These are phyloP conservation scores for Kuraishia borneana DNA, from an alignment of 805 yeast genomes.

Conservation along the genomic window DNA sequence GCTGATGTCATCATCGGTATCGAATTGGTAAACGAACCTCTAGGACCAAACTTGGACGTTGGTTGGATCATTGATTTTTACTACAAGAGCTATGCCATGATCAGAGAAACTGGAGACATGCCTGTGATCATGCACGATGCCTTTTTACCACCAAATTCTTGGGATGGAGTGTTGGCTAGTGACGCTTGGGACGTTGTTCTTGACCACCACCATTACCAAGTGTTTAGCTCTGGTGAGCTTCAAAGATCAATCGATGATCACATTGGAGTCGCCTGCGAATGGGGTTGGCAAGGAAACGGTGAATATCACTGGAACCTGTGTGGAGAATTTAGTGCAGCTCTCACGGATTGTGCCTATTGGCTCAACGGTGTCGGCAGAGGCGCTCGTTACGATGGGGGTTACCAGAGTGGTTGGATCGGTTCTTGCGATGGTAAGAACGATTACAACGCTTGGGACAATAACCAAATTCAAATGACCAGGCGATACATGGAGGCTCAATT, in stretches of 20 bases:
- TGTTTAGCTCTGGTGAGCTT: slow-evolving; percentile 59
- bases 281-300: slow-evolving; percentile 28
- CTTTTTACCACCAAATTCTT: slow-evolving; percentile 41
- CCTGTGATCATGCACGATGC: slow-evolving; percentile 59
- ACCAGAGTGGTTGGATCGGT: slow-evolving; percentile 29
- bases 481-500: slow-evolving; percentile 52
- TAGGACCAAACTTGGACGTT: slow-evolving; percentile 39
- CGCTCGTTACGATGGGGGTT: slow-evolving; percentile 48
- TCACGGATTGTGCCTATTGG: slow-evolving; percentile 65
- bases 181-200: slow-evolving; percentile 55
- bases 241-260: slow-evolving; percentile 48
- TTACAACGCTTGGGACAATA: slow-evolving; percentile 27
- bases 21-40: slow-evolving; percentile 64
- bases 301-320: slow-evolving; percentile 40
- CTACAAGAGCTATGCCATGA: slow-evolving; percentile 27
- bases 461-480: slow-evolving; percentile 32
- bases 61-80: slow-evolving; percentile 27
- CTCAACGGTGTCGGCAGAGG: slow-evolving; percentile 59
- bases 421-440: slow-evolving; percentile 29
- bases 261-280: slow-evolving; percentile 37
- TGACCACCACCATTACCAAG: slow-evolving; percentile 90
- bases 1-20: slow-evolving; percentile 57
- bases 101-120: slow-evolving; percentile 26
- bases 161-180: slow-evolving; percentile 33
- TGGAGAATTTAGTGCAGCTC: slow-evolving; percentile 65